These are phyloP conservation scores for Termitomyces sp. DNA, from an alignment of 768 basidiomycete species.

Conservation along the genomic window DNA sequence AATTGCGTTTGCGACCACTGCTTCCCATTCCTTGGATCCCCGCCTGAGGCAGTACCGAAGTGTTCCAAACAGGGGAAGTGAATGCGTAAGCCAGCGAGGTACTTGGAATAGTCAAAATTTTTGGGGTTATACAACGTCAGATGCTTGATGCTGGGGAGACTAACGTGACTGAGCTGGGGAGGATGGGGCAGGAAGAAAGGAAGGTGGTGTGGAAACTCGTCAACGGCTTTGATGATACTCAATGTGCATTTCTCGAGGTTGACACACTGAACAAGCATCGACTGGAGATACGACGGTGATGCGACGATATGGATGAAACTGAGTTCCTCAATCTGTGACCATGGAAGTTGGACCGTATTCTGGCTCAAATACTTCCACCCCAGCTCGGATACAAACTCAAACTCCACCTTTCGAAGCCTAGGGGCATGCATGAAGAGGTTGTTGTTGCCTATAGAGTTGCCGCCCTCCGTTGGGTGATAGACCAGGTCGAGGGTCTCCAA, in stretches of 20 bases:
- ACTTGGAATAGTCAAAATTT: slow-evolving; percentile 10
- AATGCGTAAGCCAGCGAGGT: not conserved
- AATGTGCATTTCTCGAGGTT: slow-evolving; percentile 3
- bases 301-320: slow-evolving; percentile 7
- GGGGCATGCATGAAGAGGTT: not conserved
- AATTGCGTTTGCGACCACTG: slow-evolving; percentile 11
- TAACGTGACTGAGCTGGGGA: not conserved
- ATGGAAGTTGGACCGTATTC: slow-evolving; percentile 7
- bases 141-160: slow-evolving; percentile 5
- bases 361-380: not conserved
- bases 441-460: not conserved
- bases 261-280: slow-evolving; percentile 1
- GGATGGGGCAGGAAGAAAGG: not conserved
- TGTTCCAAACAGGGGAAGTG: slow-evolving; percentile 8
- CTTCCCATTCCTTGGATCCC: not conserved
- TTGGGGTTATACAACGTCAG: slow-evolving; percentile 11
- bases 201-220: not conserved
- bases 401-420: slow-evolving; percentile 3
- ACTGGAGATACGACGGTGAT: not conserved
- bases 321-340: slow-evolving; percentile 10
- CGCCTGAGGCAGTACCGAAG: not conserved
- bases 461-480: not conserved
- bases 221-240: slow-evolving; percentile 3
- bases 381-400: slow-evolving; percentile 1
- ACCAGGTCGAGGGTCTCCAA: slow-evolving; percentile 7